Evolutionary conservation across 164 flowering plant genomes (phyloP), one percentile per base, ranked within the genome.

Genomic region (Berberis vulgaris): DNA sequence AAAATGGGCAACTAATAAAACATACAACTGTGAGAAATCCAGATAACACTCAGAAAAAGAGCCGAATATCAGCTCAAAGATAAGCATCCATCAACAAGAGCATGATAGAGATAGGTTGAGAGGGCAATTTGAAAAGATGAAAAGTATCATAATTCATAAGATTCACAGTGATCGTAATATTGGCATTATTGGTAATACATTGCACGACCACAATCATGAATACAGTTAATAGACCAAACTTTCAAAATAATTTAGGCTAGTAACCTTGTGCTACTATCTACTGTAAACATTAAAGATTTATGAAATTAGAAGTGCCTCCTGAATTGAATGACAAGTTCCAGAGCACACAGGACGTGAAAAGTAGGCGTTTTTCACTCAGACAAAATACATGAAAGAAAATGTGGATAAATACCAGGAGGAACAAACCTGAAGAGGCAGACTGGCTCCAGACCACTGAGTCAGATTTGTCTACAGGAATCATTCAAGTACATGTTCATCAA

Each of bases 361-460:
- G 52, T 3, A 2, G n/a, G 3, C 49, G 45, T n/a, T 45, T 60
- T 60, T 9, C 40, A 13, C 50, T 7, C 49, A 52, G 43, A 55
- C 26, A 54, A 47, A 43, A 4, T 7, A 65, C 45, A 38, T 44
- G 43, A 52, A 66, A 49, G 13, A 59, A 38, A 42, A 38, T 41
- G 26, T 13, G 7, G 6, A 45, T 9, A 11, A 41, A 41, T 6
- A 9, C 46, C 1, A 44, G 40, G 5, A 49, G 41, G 69, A 50
- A 67, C 83, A 68, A 59, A 93, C 98, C 98, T 88, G 98, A 76
- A 95, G 96, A 71, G 99, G 97, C 62, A 91, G 81, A 78, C 83
- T 87, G 71, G 99, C 90, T 73, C 99, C 99, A 64, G 99, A 91
- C 99, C 99, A 95, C 79, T 86, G 97, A 43, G 97, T 89, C 49